Evolutionary conservation across 805 yeast genomes (phyloP).

Genomic region (Schwanniomyces sp.): DNA sequence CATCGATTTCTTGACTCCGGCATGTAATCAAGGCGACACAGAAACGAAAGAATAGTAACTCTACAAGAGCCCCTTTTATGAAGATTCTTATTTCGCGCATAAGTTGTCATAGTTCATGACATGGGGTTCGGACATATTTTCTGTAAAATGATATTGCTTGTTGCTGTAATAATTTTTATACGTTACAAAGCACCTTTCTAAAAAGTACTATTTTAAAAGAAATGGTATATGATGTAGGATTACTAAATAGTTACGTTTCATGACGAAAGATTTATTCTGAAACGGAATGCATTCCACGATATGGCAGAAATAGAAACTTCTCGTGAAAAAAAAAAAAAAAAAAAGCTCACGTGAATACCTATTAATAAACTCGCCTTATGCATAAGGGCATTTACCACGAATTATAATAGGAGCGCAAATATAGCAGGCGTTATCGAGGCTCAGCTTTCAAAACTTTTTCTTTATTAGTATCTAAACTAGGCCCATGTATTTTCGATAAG

Average conservation of each 20-base stretch:
- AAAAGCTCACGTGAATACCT: no score
- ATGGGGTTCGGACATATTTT: background rate
- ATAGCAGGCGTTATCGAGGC: background rate
- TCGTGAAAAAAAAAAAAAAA: no score
- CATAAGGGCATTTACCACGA: background rate
- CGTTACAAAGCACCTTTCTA: no score
- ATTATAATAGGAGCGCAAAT: background rate
- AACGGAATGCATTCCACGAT: no score
- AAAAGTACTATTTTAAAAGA: no score
- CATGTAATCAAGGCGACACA: background rate
- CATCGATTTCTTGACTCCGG: background rate
- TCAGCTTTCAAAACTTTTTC: conserved; percentile 11
- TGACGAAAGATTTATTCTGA: no score
- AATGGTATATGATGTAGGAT: no score
- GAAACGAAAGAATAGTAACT: background rate
- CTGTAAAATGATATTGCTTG: background rate
- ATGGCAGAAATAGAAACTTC: no score
- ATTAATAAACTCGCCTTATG: background rate
- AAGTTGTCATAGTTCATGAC: background rate
- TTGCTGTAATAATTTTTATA: background rate
- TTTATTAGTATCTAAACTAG: conserved; percentile 20
- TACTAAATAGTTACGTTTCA: no score
- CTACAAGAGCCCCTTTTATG: background rate
- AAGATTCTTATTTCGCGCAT: background rate
- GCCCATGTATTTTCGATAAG: conserved; percentile 15